Evolutionary conservation across 139 green algal species (phyloP).

Genomic region (Asterochloris erici): DNA sequence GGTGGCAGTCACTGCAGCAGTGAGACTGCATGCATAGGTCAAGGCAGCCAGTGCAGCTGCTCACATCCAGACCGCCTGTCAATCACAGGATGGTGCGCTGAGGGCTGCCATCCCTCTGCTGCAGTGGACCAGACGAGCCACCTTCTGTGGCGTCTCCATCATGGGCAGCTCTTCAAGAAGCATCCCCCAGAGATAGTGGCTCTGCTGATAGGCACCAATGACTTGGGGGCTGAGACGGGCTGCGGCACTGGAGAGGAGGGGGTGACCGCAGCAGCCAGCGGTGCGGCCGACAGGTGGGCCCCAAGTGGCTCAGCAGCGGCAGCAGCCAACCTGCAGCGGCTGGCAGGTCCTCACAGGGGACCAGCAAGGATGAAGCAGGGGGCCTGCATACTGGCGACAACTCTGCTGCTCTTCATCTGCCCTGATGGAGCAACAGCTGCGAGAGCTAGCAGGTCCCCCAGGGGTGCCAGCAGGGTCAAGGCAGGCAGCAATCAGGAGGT

Average conservation of each 20-base stretch:
- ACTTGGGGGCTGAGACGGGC: conserved; percentile 25
- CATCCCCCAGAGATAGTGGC: conserved; percentile 24
- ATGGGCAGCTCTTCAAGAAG: conserved; percentile 26
- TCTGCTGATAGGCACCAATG: conserved; percentile 49
- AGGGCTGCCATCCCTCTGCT: not conserved
- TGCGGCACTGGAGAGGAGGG: conserved; percentile 2
- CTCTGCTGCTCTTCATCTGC: not conserved
- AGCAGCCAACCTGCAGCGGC: not conserved
- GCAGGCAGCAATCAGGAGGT: too few species aligned
- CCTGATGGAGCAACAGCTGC: not conserved
- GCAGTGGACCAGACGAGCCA: conserved; percentile 39
- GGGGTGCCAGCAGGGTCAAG: not conserved
- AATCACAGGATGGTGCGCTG: too few species aligned
- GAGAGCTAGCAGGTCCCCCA: not conserved
- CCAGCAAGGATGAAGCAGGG: not conserved
- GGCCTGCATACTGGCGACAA: not conserved
- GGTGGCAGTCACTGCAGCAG: too few species aligned
- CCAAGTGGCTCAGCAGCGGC: not conserved
- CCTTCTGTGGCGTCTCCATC: conserved; percentile 38
- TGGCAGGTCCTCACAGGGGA: not conserved
- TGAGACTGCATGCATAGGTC: too few species aligned
- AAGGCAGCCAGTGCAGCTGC: too few species aligned
- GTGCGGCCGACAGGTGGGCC: not conserved
- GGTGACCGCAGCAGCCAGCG: conserved; percentile 11
- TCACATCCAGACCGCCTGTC: too few species aligned